Base-by-base conservation (phyloP, 2,329 filamentous ascomycete species). In the Ophiosphaerella korrae region DNA sequence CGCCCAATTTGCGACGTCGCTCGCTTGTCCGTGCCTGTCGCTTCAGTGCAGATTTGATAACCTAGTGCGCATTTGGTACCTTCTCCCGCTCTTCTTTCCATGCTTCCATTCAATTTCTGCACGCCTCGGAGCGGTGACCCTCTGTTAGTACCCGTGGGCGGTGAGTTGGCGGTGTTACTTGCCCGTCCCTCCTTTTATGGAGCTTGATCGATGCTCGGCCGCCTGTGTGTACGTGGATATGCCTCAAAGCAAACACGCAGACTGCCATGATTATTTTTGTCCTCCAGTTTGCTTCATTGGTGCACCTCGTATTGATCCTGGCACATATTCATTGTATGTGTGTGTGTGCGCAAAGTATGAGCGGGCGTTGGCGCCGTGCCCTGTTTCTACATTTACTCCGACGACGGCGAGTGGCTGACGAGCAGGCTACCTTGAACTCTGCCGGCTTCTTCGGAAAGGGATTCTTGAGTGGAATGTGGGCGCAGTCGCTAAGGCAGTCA, bases 1-100 rank as follows among this genome's bases (percentile, higher is more conserved):
- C 56, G 55, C 55, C 55, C 58, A 67, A 64, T 66, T 65, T 68
- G 68, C 62, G 49, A 55, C 55, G 49, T 62, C 43, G 57, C 59
- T 50, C 57, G 55, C 44, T 48, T 61, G 61, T 55, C 61, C 35
- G 44, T 18, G 42, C 50, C 41, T 43, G 50, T 47, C 47, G 36
- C 50, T 57, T 51, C 53, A 53, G 40, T 44, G 33, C 57, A 53
- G 52, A 51, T 52, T 63, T 48, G 55, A 55, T 53, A 55, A 67
- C 67, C 63, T 64, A 57, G 66, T 61, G 57, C 55, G 58, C 55
- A 43, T 50, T 44, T 58, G 56, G 57, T 58, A 59, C 57, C 67
- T 74, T 73, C 71, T 73, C 63, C 70, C 70, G 70, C 63, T 57
- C 67, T 74, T 74, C 70, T 67, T 61, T 42, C 60, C 57, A 67